A percentile compares a stretch with the other conserved stretches of the same genome.
Evolutionary conservation across 2,329 filamentous ascomycete genomes (phyloP).

Genomic region (Penicillium psychrosexuale): DNA sequence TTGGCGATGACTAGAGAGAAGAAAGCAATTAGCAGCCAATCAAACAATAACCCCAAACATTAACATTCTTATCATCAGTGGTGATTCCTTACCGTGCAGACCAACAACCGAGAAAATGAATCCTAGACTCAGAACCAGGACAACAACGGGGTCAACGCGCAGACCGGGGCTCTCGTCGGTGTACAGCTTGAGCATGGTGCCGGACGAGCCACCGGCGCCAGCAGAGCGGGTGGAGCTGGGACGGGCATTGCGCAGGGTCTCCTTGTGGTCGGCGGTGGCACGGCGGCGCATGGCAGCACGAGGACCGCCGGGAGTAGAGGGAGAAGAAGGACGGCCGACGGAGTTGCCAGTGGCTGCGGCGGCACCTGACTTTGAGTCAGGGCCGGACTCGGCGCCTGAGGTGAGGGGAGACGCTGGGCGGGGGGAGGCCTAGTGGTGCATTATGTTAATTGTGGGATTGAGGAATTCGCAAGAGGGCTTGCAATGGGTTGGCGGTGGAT

Average conservation of each 20-base stretch:
- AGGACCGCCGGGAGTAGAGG: slow-evolving; percentile 85
- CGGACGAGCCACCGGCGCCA: slow-evolving; percentile 91
- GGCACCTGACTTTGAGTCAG: slow-evolving; percentile 44
- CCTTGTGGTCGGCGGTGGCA: slow-evolving; percentile 94
- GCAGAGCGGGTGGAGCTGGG: slow-evolving; percentile 90
- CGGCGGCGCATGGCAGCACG: slow-evolving; percentile 93
- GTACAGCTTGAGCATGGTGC: slow-evolving; percentile 98
- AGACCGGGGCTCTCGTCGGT: slow-evolving; percentile 96
- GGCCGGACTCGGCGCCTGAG: slow-evolving; percentile 46
- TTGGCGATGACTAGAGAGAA: slow-evolving; percentile 77
- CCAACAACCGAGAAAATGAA: slow-evolving; percentile 99
- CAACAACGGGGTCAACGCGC: slow-evolving; percentile 96
- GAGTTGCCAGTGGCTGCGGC: slow-evolving; percentile 63
- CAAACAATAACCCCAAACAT: background rate
- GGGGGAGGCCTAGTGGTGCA: slow-evolving; percentile 33
- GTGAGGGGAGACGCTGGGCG: slow-evolving; percentile 45
- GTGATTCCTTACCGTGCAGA: slow-evolving; percentile 74
- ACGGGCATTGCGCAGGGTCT: slow-evolving; percentile 90
- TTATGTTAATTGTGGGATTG: slow-evolving; percentile 3
- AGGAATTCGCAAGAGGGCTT: slow-evolving; percentile 4
- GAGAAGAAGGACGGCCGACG: slow-evolving; percentile 76
- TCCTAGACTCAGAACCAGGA: slow-evolving; percentile 90
- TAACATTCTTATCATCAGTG: background rate
- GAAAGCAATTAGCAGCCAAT: slow-evolving; percentile 14
- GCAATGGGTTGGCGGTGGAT: background rate